Evolutionary conservation across 257 asterid genomes (phyloP).

Genomic region (Lycium ferocissimum): DNA sequence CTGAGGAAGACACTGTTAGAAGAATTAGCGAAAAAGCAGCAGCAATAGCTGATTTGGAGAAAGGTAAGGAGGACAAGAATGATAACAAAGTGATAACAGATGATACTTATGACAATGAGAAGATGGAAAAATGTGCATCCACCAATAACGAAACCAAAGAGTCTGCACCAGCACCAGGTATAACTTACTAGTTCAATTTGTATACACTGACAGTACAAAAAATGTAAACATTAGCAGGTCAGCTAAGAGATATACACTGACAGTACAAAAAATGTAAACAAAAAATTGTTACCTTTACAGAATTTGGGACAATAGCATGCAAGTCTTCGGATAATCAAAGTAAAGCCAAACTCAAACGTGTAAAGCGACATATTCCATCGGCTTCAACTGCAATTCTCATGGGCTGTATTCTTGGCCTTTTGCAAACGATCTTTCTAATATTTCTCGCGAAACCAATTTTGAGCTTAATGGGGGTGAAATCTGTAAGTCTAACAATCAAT

Average conservation of each 20-base stretch:
- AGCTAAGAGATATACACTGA: not conserved
- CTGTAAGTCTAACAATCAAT: conserved; percentile 48
- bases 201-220: not conserved
- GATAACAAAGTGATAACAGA: conserved; percentile 31
- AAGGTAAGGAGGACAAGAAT: conserved; percentile 27
- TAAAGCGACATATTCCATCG: conserved; percentile 73
- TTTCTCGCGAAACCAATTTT: conserved; percentile 70
- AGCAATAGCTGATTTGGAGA: conserved; percentile 40
- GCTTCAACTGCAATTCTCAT: conserved; percentile 90
- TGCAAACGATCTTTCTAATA: conserved; percentile 72
- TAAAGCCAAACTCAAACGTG: conserved; percentile 34
- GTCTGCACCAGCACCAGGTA: conserved; percentile 41
- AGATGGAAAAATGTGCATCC: conserved; percentile 31
- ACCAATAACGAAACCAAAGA: conserved; percentile 36
- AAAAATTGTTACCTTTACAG: conserved; percentile 31
- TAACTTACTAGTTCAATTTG: not conserved
- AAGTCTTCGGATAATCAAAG: conserved; percentile 35
- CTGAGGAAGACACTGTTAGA: conserved; percentile 81
- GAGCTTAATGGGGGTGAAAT: conserved; percentile 83
- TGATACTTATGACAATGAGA: conserved; percentile 28
- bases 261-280: too few relatives aligned
- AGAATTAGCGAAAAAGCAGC: conserved; percentile 40
- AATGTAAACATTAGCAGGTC: too few relatives aligned
- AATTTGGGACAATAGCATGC: conserved; percentile 32
- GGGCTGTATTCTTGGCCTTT: conserved; percentile 72